Evolutionary conservation across 768 basidiomycete genomes (phyloP).

Genomic region (Termitomyces eurrhizus): DNA sequence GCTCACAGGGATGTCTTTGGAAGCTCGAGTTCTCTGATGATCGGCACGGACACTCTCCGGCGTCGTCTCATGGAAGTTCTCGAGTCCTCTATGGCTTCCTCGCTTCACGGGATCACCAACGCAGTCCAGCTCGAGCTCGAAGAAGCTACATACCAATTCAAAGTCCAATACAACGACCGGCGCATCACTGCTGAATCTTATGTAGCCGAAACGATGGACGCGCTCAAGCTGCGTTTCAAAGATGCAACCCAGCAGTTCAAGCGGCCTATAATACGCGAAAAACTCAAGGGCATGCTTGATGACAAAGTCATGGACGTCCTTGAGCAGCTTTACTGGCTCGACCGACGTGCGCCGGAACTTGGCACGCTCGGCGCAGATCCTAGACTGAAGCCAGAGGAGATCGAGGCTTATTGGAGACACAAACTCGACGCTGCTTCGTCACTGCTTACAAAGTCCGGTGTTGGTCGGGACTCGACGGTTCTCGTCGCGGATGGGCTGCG

Average conservation of each 20-base stretch:
- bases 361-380: slow-evolving; percentile 64
- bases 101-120: slow-evolving; percentile 93
- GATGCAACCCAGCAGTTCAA: slow-evolving; percentile 82
- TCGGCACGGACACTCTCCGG: slow-evolving; percentile 88
- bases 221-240: slow-evolving; percentile 86
- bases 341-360: slow-evolving; percentile 80
- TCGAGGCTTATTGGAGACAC: slow-evolving; percentile 93
- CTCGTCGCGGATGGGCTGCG: slow-evolving; percentile 94
- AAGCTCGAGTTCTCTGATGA: slow-evolving; percentile 65
- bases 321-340: slow-evolving; percentile 96
- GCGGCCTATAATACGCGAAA: slow-evolving; percentile 82
- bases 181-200: slow-evolving; percentile 94
- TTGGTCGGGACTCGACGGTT: slow-evolving; percentile 90
- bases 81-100: slow-evolving; percentile 96
- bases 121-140: slow-evolving; percentile 97
- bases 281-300: slow-evolving; percentile 90
- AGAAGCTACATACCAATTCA: slow-evolving; percentile 98
- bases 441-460: slow-evolving; percentile 91
- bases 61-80: slow-evolving; percentile 94
- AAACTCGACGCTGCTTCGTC: slow-evolving; percentile 94
- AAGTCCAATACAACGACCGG: slow-evolving; percentile 96
- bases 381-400: slow-evolving; percentile 64
- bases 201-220: slow-evolving; percentile 95
- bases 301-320: slow-evolving; percentile 97
- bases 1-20: slow-evolving; percentile 61